phyloP scores from a whole-genome alignment of 1,284 basidiomycete species.

The Puccinia hordei region DNA sequence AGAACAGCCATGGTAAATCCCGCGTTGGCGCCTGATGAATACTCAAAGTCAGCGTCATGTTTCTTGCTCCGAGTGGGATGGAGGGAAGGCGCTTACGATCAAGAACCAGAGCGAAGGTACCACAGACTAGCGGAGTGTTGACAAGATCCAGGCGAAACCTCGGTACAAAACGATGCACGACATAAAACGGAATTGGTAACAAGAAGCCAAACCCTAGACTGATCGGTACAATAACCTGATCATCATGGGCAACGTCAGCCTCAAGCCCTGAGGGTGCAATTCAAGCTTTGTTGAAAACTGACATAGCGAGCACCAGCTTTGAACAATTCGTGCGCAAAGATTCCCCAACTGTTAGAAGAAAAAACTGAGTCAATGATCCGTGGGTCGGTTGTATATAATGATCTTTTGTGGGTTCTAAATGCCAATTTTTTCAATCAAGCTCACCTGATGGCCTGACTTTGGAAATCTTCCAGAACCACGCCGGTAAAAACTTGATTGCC shows the following conservation, averaged over 20 bases:
- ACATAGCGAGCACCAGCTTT: conserved; percentile 47
- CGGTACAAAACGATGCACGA: conserved; percentile 25
- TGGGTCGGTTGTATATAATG: not conserved
- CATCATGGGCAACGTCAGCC: not conserved
- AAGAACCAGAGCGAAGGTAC: conserved; percentile 33
- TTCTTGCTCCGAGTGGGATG: not conserved
- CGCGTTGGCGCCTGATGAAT: conserved; percentile 34
- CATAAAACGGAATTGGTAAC: conserved; percentile 37
- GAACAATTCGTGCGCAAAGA: conserved; percentile 40
- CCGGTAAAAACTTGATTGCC: conserved; percentile 48
- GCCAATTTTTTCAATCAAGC: not conserved
- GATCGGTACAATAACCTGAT: conserved; percentile 38
- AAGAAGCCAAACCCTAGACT: conserved; percentile 30
- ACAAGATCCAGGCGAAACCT: conserved; percentile 24
- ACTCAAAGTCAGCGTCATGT: not conserved
- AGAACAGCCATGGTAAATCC: conserved; percentile 32
- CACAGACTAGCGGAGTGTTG: conserved; percentile 45
- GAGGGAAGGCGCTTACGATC: conserved; percentile 21
- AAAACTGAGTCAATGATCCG: not conserved
- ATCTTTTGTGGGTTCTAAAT: not conserved
- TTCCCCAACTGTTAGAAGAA: conserved; percentile 36
- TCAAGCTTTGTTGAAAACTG: not conserved
- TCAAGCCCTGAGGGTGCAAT: not conserved
- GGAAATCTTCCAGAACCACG: conserved; percentile 46
- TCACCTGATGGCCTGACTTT: conserved; percentile 45